These are phyloP conservation scores for Cicer cuneatum DNA, from an alignment of 306 rosid species.

Conservation along the genomic window DNA sequence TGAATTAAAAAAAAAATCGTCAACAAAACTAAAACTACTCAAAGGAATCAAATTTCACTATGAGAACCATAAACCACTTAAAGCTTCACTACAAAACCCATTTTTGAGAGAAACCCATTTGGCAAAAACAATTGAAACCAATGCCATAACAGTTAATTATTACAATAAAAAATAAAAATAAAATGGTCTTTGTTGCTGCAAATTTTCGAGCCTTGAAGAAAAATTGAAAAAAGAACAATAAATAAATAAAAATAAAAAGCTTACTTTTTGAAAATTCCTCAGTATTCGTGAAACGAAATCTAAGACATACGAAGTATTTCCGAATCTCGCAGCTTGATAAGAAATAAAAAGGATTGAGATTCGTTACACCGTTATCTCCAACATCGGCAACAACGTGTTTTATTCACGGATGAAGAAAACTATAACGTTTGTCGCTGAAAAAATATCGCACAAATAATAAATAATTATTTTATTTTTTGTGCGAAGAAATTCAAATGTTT, in stretches of 20 bases:
- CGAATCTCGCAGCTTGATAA: slow-evolving; percentile 49
- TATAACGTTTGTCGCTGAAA: not conserved
- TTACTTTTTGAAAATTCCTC: slow-evolving; percentile 39
- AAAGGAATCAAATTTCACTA: not conserved
- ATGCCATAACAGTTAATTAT: not conserved
- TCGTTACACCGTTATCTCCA: slow-evolving; percentile 51
- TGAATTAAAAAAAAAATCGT: slow-evolving; percentile 35
- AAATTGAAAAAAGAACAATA: not conserved
- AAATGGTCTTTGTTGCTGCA: slow-evolving; percentile 2
- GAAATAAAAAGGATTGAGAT: slow-evolving; percentile 42
- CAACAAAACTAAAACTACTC: slow-evolving; percentile 36
- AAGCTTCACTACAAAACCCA: slow-evolving; percentile 42
- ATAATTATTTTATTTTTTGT: not conserved
- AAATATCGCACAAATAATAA: not conserved
- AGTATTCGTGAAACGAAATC: slow-evolving; percentile 31
- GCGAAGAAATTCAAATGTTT: not conserved
- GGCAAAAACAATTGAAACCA: slow-evolving; percentile 29
- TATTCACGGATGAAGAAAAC: not conserved
- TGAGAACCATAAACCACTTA: slow-evolving; percentile 20
- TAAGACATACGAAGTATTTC: slow-evolving; percentile 8
- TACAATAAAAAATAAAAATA: slow-evolving; percentile 30
- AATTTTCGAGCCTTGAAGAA: slow-evolving; percentile 32
- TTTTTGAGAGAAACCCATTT: slow-evolving; percentile 42
- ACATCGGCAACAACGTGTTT: slow-evolving; percentile 25
- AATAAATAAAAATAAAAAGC: not conserved